These are phyloP conservation scores for Vaccinium vitisidaea DNA, from an alignment of 148 eudicot species.

Conservation along the genomic window DNA sequence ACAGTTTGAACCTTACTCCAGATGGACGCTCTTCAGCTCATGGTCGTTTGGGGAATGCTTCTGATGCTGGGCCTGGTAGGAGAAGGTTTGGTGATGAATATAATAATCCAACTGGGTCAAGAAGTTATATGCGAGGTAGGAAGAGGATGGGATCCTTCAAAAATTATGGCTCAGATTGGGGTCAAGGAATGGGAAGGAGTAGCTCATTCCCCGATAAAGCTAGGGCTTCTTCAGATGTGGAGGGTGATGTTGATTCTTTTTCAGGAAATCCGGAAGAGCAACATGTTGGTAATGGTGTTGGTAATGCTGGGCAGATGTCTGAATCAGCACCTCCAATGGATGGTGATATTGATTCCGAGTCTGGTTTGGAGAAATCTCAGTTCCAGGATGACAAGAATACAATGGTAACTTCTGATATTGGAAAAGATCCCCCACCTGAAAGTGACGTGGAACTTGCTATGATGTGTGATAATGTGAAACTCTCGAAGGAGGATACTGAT, in stretches of 20 bases:
- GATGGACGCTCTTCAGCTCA: constrained; percentile 36
- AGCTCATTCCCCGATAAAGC: constrained; percentile 48
- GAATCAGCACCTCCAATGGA: constrained; percentile 38
- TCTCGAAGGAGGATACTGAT: constrained; percentile 17
- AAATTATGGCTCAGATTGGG: constrained; percentile 45
- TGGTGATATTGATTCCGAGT: constrained; percentile 27
- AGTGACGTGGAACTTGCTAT: constrained; percentile 27
- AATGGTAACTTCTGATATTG: constrained; percentile 17
- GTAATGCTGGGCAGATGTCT: constrained; percentile 28
- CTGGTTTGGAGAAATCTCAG: constrained; percentile 27
- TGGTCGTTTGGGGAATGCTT: constrained; percentile 35
- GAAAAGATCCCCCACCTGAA: constrained; percentile 22
- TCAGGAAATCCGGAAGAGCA: constrained; percentile 26
- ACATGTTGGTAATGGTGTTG: constrained; percentile 32
- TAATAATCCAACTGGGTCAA: constrained; percentile 28
- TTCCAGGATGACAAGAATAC: constrained; percentile 21
- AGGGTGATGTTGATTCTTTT: constrained; percentile 32
- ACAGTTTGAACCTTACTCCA: constrained; percentile 20
- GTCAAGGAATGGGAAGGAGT: constrained; percentile 48
- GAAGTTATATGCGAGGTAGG: constrained; percentile 45
- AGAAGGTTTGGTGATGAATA: constrained; percentile 43
- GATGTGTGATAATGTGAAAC: constrained; percentile 24
- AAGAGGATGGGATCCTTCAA: constrained; percentile 47
- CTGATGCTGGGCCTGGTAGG: constrained; percentile 40
- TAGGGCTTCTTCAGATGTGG: constrained; percentile 30